Percentiles rank a stretch among this genome's conserved stretches.
Conservation (phyloP, 2,329 filamentous ascomycete genomes). For the Hirsutella minnesotensis region DNA sequence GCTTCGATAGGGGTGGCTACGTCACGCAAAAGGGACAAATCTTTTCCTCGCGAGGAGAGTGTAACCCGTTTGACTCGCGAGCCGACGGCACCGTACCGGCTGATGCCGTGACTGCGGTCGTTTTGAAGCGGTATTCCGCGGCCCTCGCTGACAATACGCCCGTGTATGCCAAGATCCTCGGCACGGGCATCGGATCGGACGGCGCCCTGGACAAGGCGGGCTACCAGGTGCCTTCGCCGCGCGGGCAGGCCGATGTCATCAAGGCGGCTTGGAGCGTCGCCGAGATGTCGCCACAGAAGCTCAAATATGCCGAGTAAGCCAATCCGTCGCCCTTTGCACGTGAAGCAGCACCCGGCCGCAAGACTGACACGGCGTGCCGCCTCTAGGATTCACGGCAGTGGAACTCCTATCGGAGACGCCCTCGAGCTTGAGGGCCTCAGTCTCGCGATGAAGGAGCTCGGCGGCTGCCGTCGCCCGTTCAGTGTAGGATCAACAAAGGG, state of each 20-base stretch:
- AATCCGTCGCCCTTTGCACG: not conserved
- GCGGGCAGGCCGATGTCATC: slow-evolving; percentile 6
- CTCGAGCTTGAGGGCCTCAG: slow-evolving; percentile 5
- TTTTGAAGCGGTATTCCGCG: slow-evolving; percentile 2
- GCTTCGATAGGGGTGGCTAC: slow-evolving; percentile 3
- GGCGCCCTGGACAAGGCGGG: slow-evolving; percentile 6
- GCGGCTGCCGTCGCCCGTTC: not conserved
- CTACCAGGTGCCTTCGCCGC: slow-evolving; percentile 5
- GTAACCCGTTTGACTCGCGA: slow-evolving; percentile 4
- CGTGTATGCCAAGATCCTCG: slow-evolving; percentile 5
- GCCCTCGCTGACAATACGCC: not conserved
- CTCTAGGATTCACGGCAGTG: slow-evolving; percentile 6
- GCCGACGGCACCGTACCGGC: slow-evolving; percentile 5
- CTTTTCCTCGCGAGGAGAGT: slow-evolving; percentile 4
- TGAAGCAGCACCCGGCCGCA: not conserved
- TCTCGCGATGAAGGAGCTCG: slow-evolving; percentile 3
- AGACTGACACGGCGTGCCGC: not conserved
- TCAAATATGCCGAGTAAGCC: slow-evolving; percentile 5
- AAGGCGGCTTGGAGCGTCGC: slow-evolving; percentile 5
- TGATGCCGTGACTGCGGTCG: slow-evolving; percentile 3
- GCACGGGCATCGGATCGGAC: slow-evolving; percentile 5
- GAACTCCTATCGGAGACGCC: slow-evolving; percentile 6
- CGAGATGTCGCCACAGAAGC: not conserved
- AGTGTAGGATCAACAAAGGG: slow-evolving; percentile 6
- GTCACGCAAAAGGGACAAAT: slow-evolving; percentile 5